Evolutionary conservation across 768 basidiomycete species (phyloP).

Genomic region (Dacryopinax spathularia): DNA sequence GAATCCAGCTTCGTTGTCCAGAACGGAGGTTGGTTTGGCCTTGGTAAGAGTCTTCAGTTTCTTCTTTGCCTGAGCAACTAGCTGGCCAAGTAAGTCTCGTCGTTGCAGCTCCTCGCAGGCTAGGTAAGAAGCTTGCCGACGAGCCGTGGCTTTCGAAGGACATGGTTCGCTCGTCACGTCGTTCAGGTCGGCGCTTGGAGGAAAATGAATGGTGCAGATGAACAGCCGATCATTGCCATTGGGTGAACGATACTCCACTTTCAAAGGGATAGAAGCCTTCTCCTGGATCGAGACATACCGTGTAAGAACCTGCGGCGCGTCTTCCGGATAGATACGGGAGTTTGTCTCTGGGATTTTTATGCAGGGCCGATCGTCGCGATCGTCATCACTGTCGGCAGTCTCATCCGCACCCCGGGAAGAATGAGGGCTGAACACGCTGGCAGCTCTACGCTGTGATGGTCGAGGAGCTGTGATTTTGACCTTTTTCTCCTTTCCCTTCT

Average conservation of each 20-base stretch:
- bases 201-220: constrained; percentile 38
- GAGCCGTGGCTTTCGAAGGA: constrained; percentile 36
- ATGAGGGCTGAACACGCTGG: constrained; percentile 31
- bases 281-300: constrained; percentile 29
- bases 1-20: constrained; percentile 15
- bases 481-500: constrained; percentile 43
- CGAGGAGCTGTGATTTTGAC: constrained; percentile 36
- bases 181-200: constrained; percentile 30
- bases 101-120: constrained; percentile 39
- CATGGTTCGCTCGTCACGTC: constrained; percentile 34
- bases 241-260: background rate
- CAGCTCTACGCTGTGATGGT: constrained; percentile 29
- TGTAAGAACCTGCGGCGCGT: constrained; percentile 45
- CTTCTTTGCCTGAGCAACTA: background rate
- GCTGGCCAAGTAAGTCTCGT: constrained; percentile 38
- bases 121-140: constrained; percentile 44
- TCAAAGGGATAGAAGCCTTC: background rate
- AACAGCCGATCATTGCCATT: background rate
- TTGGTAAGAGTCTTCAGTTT: background rate
- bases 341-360: constrained; percentile 52
- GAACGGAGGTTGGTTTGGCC: constrained; percentile 24
- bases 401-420: constrained; percentile 30
- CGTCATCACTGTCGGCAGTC: constrained; percentile 36
- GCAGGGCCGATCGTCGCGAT: constrained; percentile 21
- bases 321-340: constrained; percentile 41